Base-by-base conservation (phyloP, 1,284 basidiomycete genomes). In the Trichosporon sp. region DNA sequence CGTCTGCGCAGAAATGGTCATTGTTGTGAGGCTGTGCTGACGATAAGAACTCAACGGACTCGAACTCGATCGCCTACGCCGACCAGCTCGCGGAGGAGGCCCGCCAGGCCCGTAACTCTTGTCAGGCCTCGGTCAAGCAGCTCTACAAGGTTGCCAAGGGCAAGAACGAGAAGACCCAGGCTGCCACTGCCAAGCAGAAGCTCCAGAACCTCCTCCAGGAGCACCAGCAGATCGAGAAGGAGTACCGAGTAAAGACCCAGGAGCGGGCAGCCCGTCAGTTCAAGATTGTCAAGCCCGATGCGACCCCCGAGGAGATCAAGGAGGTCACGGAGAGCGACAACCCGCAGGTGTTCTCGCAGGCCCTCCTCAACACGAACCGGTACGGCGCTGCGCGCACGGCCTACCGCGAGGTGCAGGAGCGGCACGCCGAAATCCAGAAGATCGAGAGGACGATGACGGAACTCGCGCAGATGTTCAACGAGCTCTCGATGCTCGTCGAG, bases 211-310 rank as follows among this genome's bases (percentile, higher is more conserved):
- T 85, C 35, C 81, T 87, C 62, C 82, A 87, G 73, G 83, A 86
- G 73, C 87, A 87, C 78, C 94, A 98, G 84, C 88, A 89, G 51
- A 93, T 97, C 27, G 97, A 99, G 85, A 91, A 95, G 83, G 90
- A 93, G 79, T 93, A 92, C 82, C 90, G 96, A 69, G 87, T 91
- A 75, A 95, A 93, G 85, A 95, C 97, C 84, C 93, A 93, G 84
- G 92, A 95, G 81, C 87, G 95, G 60, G 90, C 96, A 86, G 95
- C 96, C 85, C 88, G 97, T 73, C 97, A 99, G 85, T 96, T 91
- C 86, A 93, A 91, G 85, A 99, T 99, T 75, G 93, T 95, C 68
- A 96, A 97, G 85, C 93, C 93, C 7, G 89, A 95, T 77, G 94
- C 94, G 2, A 91, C 92, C 15, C 87, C 88, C 3, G 90, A 93